Evolutionary conservation across 2,329 filamentous ascomycete genomes (phyloP).

Genomic region (Anthostomella pinea): DNA sequence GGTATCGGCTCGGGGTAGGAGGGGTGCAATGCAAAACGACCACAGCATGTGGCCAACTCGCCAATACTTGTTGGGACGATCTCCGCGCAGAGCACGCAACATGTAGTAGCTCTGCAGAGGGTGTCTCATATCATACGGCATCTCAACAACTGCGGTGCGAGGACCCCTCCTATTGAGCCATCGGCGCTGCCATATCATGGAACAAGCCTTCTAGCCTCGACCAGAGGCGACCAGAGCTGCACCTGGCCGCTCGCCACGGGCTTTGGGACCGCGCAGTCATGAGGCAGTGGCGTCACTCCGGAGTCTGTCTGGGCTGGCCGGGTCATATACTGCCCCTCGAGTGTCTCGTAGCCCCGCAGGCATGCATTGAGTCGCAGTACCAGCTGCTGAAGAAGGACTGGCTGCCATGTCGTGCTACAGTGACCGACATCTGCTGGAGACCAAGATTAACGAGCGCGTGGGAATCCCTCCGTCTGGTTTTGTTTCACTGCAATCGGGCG

Average conservation of each 20-base stretch:
- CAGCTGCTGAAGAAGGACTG: constrained; percentile 24
- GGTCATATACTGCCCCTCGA: constrained; percentile 22
- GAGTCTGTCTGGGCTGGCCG: constrained; percentile 24
- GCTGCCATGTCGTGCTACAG: constrained; percentile 26
- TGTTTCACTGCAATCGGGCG: constrained; percentile 31
- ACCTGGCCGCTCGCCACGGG: constrained; percentile 26
- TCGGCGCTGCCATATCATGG: constrained; percentile 16
- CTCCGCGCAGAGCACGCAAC: constrained; percentile 18
- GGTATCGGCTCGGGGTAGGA: constrained; percentile 19
- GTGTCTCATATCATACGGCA: constrained; percentile 8
- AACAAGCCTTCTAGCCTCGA: constrained; percentile 18
- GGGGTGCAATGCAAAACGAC: constrained; percentile 18
- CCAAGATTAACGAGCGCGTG: constrained; percentile 29
- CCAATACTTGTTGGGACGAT: constrained; percentile 21
- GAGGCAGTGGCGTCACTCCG: constrained; percentile 23
- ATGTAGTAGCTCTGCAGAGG: constrained; percentile 19
- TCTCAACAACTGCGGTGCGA: constrained; percentile 14
- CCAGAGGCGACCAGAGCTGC: constrained; percentile 23
- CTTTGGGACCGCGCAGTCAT: constrained; percentile 18
- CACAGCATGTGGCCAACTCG: constrained; percentile 23
- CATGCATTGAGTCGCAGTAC: constrained; percentile 23
- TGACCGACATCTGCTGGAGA: constrained; percentile 24
- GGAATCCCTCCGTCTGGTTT: constrained; percentile 24
- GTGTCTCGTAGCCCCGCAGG: constrained; percentile 22
- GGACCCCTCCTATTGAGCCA: constrained; percentile 3